Conservation (phyloP, 1,284 basidiomycete species). For the Microstroma glucosiphilum region DNA sequence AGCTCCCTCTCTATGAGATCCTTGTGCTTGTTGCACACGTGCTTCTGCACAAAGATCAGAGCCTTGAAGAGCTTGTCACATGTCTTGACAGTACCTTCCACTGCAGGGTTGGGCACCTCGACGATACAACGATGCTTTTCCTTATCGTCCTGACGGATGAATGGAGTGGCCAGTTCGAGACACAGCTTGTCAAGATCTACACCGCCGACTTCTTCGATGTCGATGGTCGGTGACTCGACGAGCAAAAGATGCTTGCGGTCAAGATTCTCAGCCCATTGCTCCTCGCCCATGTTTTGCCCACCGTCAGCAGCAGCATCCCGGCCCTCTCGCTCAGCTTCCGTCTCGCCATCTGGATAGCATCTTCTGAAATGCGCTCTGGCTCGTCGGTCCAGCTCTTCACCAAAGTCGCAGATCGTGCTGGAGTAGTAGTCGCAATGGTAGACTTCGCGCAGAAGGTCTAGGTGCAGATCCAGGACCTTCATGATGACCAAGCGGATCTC, state of each 20-base stretch:
- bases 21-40: conserved; percentile 42
- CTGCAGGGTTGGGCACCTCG: conserved; percentile 13
- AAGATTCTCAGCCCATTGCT: conserved; percentile 35
- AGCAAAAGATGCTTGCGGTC: conserved; percentile 34
- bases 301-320: background rate
- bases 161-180: conserved; percentile 25
- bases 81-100: conserved; percentile 1
- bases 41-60: conserved; percentile 41
- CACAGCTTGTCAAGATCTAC: conserved; percentile 19
- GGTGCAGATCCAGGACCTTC: conserved; percentile 39
- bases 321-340: conserved; percentile 6
- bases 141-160: conserved; percentile 32
- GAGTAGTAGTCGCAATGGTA: conserved; percentile 48
- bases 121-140: conserved; percentile 44
- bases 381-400: conserved; percentile 38
- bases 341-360: conserved; percentile 3
- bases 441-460: conserved; percentile 40
- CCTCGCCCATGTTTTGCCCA: conserved; percentile 10
- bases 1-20: conserved; percentile 22
- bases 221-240: conserved; percentile 21
- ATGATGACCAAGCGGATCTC: conserved; percentile 17
- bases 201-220: conserved; percentile 30
- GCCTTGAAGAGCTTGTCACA: conserved; percentile 47
- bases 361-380: conserved; percentile 2
- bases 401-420: conserved; percentile 39